phyloP scores from a whole-genome alignment of 345 rosid genomes.

The Corymbia maculata region DNA sequence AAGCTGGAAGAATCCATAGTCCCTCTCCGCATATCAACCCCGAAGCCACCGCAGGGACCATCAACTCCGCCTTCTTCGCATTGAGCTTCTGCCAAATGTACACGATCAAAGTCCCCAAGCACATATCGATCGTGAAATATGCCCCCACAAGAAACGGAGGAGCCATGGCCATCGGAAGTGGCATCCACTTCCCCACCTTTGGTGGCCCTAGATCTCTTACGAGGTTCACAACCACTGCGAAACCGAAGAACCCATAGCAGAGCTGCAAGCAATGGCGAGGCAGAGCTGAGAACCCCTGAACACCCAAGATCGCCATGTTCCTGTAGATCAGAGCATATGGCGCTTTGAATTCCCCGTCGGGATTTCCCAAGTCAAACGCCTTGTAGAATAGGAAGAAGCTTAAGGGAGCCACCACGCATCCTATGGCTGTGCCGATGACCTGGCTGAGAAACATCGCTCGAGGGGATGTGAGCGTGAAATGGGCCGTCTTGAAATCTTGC shows the following conservation, averaged over 20 bases:
- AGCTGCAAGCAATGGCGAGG: constrained; percentile 52
- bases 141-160: constrained; percentile 84
- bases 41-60: constrained; percentile 88
- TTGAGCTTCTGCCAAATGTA: constrained; percentile 50
- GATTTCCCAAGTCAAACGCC: constrained; percentile 87
- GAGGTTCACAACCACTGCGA: constrained; percentile 56
- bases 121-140: constrained; percentile 87
- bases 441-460: constrained; percentile 88
- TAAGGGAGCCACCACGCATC: constrained; percentile 65
- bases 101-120: constrained; percentile 66
- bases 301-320: constrained; percentile 65
- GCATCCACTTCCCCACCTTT: constrained; percentile 71
- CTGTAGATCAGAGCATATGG: constrained; percentile 89
- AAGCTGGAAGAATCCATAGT: constrained; percentile 77
- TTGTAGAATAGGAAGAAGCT: constrained; percentile 86
- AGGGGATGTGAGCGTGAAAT: constrained; percentile 71
- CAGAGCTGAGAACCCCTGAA: constrained; percentile 56
- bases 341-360: constrained; percentile 81
- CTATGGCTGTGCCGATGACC: constrained; percentile 61
- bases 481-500: constrained; percentile 97
- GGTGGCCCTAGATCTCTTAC: constrained; percentile 50
- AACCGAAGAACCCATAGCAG: constrained; percentile 66
- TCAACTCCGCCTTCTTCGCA: constrained; percentile 47
- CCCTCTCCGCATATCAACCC: constrained; percentile 95
- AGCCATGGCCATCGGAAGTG: constrained; percentile 89